These are phyloP conservation scores for Pisolithus tinctorius DNA, from an alignment of 768 basidiomycete genomes.

Conservation along the genomic window DNA sequence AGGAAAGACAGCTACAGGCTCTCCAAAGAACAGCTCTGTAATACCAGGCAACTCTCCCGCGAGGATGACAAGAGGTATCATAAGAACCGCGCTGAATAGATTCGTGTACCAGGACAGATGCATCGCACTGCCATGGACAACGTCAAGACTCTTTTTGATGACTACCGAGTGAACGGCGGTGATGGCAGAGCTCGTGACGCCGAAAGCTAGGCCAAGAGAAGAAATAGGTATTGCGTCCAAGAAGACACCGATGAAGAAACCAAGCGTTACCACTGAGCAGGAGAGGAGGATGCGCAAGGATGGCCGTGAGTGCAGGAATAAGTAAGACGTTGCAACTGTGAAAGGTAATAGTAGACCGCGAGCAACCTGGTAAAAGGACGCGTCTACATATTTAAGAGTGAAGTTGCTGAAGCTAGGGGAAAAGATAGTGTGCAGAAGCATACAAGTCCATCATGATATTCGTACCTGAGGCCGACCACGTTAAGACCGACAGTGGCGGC, in stretches of 20 bases:
- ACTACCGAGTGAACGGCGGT: slow-evolving; percentile 90
- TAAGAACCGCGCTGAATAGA: slow-evolving; percentile 62
- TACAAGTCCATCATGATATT: neutral
- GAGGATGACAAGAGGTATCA: slow-evolving; percentile 68
- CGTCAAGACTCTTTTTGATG: slow-evolving; percentile 78
- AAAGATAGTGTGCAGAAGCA: neutral
- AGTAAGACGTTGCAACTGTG: slow-evolving; percentile 82
- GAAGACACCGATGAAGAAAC: slow-evolving; percentile 89
- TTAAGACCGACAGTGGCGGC: slow-evolving; percentile 71
- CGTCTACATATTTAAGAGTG: slow-evolving; percentile 89
- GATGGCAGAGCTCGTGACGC: slow-evolving; percentile 78
- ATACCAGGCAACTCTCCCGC: slow-evolving; percentile 71
- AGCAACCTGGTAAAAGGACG: slow-evolving; percentile 93
- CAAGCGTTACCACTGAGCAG: slow-evolving; percentile 77
- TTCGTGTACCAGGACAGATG: slow-evolving; percentile 92
- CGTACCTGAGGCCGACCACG: slow-evolving; percentile 75
- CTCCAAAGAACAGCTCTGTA: slow-evolving; percentile 48
- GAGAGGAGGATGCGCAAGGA: slow-evolving; percentile 70
- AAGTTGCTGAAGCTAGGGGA: slow-evolving; percentile 76
- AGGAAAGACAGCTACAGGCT: slow-evolving; percentile 28
- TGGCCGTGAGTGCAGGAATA: slow-evolving; percentile 71
- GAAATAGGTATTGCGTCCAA: slow-evolving; percentile 61
- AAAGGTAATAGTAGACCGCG: slow-evolving; percentile 90
- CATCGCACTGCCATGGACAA: slow-evolving; percentile 80
- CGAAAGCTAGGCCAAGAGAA: slow-evolving; percentile 66